phyloP scores from a whole-genome alignment of 2,329 filamentous ascomycete genomes.

The Aspergillus carbonarius region DNA sequence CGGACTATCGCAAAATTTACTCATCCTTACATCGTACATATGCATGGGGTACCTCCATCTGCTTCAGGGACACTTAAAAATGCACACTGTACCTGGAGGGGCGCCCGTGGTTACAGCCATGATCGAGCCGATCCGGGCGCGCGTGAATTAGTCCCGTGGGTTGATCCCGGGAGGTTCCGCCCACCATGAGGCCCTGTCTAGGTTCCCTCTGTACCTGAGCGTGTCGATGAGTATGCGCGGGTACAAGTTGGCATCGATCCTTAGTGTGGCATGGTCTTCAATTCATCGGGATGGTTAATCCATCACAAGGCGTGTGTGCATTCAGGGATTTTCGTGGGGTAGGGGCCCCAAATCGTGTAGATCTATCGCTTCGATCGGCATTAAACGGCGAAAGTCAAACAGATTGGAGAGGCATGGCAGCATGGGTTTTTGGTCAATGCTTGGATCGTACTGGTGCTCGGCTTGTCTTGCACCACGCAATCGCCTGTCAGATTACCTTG shows the following conservation, averaged over 20 bases:
- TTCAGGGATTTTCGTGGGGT: background rate
- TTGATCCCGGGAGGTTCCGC: constrained; percentile 22
- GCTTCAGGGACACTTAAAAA: background rate
- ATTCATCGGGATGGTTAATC: background rate
- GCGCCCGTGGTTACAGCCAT: constrained; percentile 9
- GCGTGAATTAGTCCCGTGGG: constrained; percentile 22
- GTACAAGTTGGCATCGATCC: background rate
- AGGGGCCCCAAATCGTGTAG: constrained; percentile 4
- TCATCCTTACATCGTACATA: background rate
- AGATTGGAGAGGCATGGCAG: background rate
- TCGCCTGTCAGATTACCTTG: constrained; percentile 8
- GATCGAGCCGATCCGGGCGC: constrained; percentile 21
- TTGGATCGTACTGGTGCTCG: background rate
- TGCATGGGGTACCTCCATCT: constrained; percentile 4
- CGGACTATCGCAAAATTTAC: background rate
- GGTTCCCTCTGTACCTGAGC: background rate
- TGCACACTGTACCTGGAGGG: constrained; percentile 11
- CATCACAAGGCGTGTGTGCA: background rate
- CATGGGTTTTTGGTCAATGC: background rate
- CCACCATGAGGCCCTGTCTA: background rate
- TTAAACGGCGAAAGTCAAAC: background rate
- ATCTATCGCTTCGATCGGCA: constrained; percentile 9
- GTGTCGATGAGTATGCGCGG: background rate
- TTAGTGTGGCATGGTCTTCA: background rate
- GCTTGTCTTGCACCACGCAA: constrained; percentile 1